These are phyloP conservation scores for Crithidia fasciculata DNA, from an alignment of 208 protist species.

Conservation along the genomic window DNA sequence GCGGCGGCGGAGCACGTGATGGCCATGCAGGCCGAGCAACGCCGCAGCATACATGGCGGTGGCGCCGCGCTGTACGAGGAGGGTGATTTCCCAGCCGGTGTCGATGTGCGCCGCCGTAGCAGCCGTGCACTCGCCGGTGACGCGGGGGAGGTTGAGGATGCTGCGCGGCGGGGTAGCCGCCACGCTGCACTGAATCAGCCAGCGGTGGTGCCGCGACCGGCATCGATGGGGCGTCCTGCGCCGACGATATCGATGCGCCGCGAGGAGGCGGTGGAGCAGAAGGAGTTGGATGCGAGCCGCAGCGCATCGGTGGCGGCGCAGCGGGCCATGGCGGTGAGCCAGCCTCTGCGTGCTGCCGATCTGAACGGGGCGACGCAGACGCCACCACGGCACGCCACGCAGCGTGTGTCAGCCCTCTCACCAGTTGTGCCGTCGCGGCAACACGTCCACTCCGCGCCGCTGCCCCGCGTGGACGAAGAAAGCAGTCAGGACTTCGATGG, in stretches of 20 bases:
- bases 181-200: slow-evolving; percentile 8
- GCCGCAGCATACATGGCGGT: slow-evolving; percentile 3
- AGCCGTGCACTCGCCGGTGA: not conserved
- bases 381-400: not conserved
- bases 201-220: not conserved
- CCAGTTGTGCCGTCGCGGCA: not conserved
- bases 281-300: too few species aligned
- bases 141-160: not conserved
- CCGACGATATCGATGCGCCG: not conserved
- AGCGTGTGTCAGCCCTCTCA: not conserved
- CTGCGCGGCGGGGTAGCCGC: not conserved
- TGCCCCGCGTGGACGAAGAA: slow-evolving; percentile 1
- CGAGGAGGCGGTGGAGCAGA: not conserved
- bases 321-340: not conserved
- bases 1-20: not conserved
- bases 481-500: too few species aligned
- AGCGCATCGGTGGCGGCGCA: not conserved
- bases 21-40: not conserved
- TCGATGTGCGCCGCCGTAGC: slow-evolving; percentile 9
- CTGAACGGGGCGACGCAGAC: not conserved
- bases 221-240: not conserved
- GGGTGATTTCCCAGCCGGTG: not conserved
- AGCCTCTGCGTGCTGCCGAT: not conserved
- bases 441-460: not conserved
- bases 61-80: not conserved